A percentile compares a stretch with the other conserved stretches of the same genome.
Conservation (phyloP, 2,329 filamentous ascomycete genomes). For the Stachybotrys echinatus region DNA sequence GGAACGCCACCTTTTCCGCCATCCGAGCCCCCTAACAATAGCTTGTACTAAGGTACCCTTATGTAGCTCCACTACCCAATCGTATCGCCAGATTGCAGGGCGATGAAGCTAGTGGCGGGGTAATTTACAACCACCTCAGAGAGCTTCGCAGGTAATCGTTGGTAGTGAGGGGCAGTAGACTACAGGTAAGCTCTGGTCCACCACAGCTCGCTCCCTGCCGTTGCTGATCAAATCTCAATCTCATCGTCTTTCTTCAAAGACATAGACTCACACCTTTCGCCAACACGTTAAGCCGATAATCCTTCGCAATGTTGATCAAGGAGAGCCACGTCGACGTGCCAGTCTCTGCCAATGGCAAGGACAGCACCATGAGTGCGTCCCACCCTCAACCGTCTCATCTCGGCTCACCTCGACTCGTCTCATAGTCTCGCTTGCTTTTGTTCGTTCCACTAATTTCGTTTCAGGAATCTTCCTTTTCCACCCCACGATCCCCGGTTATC, state of each 20-base stretch:
- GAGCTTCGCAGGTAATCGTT: not conserved
- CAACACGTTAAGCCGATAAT: too few species aligned
- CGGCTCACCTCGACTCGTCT: slow-evolving; percentile 2
- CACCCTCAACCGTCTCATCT: not conserved
- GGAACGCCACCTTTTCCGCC: not conserved
- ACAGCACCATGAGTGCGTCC: slow-evolving; percentile 45
- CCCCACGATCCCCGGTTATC: slow-evolving; percentile 77
- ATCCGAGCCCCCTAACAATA: not conserved
- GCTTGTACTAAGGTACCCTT: not conserved
- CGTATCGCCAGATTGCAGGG: too few species aligned
- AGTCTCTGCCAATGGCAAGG: slow-evolving; percentile 46
- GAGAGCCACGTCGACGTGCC: slow-evolving; percentile 47
- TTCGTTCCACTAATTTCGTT: slow-evolving; percentile 6
- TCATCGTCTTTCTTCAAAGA: too few species aligned
- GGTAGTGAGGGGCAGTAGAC: too few species aligned
- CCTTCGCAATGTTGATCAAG: slow-evolving; percentile 44
- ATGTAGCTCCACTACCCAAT: too few species aligned
- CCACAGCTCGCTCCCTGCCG: not conserved
- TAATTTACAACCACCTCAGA: too few species aligned
- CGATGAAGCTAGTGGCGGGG: not conserved
- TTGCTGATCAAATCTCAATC: too few species aligned
- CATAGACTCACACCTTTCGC: too few species aligned
- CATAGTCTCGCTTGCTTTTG: slow-evolving; percentile 11
- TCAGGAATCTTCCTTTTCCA: slow-evolving; percentile 86
- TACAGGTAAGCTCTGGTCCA: not conserved